Base-by-base conservation (phyloP, 768 basidiomycete species). In the Mycena crocata region DNA sequence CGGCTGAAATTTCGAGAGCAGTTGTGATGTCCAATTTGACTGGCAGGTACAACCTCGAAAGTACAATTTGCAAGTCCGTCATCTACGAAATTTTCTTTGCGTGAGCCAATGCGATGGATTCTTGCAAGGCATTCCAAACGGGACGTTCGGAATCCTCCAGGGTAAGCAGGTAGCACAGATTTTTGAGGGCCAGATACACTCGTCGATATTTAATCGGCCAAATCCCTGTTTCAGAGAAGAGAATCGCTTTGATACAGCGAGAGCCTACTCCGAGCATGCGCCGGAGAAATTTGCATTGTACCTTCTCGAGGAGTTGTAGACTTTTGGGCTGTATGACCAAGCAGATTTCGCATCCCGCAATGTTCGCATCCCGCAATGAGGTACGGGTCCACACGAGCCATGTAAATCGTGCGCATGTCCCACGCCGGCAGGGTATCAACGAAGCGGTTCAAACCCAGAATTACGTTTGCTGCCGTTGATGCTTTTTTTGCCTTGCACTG, bases 321-420 rank as follows among this genome's bases (percentile, higher is more conserved):
- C 46, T n/a, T n/a, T 23, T 37, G 23, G 28, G 9, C 35, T 57
- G 24, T 15, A 64, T 35, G 57, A 57, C 56, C 28, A 64, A 32
- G 19, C 44, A 32, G 35, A 64, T 31, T 23, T 64, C 63, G 55
- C 55, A 64, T 10, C 57, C 57, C 5, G 42, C 42, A 23, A 39
- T 59, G 8, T n/a, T n/a, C n/a, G n/a, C n/a, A n/a, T n/a, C n/a
- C n/a, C n/a, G n/a, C n/a, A n/a, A n/a, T n/a, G n/a, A 60, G 44
- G 31, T 66, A 57, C 13, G 57, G 57, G 40, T 66, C 64, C 23
- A 66, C 64, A 14, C n/a, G n/a, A n/a, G n/a, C n/a, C n/a, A n/a
- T n/a, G n/a, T n/a, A n/a, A n/a, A n/a, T n/a, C n/a, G n/a, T 13
- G n/a, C n/a, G n/a, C n/a, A n/a, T n/a, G n/a, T n/a, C n/a, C n/a